These are phyloP conservation scores for Cenchrus purpureus DNA, from an alignment of 176 grass and related monocot species.

Conservation along the genomic window DNA sequence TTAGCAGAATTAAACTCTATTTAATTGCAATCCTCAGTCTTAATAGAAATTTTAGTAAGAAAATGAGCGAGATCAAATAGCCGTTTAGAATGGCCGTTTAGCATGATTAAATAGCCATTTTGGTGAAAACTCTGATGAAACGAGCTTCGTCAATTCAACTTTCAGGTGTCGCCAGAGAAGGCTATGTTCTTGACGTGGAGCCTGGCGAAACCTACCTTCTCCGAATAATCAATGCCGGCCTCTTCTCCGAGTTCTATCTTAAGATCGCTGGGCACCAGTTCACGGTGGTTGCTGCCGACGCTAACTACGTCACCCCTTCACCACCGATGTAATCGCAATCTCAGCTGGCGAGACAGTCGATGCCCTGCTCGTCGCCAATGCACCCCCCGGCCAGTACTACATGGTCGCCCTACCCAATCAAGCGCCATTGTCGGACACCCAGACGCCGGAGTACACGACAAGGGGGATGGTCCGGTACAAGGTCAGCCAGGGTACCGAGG, in stretches of 20 bases:
- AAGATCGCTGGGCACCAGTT: conserved; percentile 31
- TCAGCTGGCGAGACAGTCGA: conserved; percentile 24
- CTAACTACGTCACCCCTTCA: conserved; percentile 27
- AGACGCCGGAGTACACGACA: neutral
- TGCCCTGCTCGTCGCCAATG: conserved; percentile 17
- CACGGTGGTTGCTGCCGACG: conserved; percentile 25
- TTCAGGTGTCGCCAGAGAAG: neutral
- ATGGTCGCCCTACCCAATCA: neutral
- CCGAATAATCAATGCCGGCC: neutral
- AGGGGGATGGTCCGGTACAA: neutral
- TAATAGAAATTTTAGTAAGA: no score
- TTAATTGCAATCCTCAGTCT: no score
- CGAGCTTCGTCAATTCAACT: no score
- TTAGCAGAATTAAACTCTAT: no score
- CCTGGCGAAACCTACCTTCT: conserved; percentile 3
- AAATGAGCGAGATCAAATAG: no score
- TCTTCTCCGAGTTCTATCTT: conserved; percentile 30
- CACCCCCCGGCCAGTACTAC: conserved; percentile 8
- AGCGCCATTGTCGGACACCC: neutral
- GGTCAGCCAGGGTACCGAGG: neutral
- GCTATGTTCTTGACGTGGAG: conserved; percentile 22
- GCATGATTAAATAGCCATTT: no score
- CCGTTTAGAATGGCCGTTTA: no score
- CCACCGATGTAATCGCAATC: conserved; percentile 17
- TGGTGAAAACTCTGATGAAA: no score